A percentile compares a stretch with the other conserved stretches of the same genome.
Conservation (phyloP, 305 asterid species). For the Fraxinus platypoda region DNA sequence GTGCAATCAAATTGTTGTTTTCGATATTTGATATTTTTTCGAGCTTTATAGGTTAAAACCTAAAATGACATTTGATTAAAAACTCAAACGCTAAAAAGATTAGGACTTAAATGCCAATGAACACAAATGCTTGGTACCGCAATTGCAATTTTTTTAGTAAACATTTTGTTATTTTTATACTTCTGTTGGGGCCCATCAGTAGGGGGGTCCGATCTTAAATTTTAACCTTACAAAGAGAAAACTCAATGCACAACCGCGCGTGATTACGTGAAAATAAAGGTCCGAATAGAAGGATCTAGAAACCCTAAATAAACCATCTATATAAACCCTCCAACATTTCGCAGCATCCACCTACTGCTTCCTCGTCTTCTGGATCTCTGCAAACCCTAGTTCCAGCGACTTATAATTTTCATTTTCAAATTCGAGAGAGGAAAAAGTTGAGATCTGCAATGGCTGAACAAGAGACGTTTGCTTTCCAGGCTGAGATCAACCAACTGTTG, state of each 20-base stretch:
- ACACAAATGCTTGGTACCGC: no score
- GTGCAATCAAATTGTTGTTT: neutral
- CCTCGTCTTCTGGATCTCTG: neutral
- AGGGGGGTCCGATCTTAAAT: neutral
- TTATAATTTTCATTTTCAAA: neutral
- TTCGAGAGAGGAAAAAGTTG: neutral
- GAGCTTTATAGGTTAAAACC: neutral
- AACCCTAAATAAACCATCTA: constrained; percentile 42
- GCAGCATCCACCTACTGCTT: no score
- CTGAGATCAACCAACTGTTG: constrained; percentile 72
- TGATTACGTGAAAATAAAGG: neutral
- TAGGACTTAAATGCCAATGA: no score
- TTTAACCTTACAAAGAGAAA: neutral
- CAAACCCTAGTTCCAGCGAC: constrained; percentile 19
- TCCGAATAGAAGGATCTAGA: constrained; percentile 54
- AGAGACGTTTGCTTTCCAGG: constrained; percentile 88
- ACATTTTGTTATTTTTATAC: no score
- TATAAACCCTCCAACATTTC: constrained; percentile 22
- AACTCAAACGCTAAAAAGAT: no score
- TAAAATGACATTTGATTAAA: neutral
- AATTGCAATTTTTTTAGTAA: no score
- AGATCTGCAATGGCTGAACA: constrained; percentile 48
- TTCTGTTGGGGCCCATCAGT: neutral
- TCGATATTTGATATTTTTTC: neutral
- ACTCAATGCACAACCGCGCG: neutral